These are phyloP conservation scores for Xerophyta viscosa DNA, from an alignment of 106 monocot species.

Conservation along the genomic window DNA sequence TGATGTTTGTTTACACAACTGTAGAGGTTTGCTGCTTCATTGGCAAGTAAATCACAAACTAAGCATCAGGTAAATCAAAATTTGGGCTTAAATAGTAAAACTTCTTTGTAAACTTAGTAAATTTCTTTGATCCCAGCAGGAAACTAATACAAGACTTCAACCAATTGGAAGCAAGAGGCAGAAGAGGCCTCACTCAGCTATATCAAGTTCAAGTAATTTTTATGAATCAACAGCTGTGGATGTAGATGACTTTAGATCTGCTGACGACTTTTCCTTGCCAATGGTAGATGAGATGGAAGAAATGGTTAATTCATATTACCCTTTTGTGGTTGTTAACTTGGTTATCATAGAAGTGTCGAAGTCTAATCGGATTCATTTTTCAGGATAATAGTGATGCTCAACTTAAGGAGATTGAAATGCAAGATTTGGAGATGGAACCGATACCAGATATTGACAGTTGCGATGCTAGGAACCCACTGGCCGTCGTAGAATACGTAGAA, in stretches of 20 bases:
- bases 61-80: constrained; percentile 30
- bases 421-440: constrained; percentile 36
- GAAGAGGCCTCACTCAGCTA: constrained; percentile 14
- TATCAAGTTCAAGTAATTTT: not conserved
- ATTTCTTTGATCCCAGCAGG: constrained; percentile 4
- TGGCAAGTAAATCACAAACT: constrained; percentile 40
- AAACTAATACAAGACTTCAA: constrained; percentile 7
- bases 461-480: constrained; percentile 64
- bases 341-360: too few relatives aligned
- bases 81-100: not conserved
- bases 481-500: constrained; percentile 59
- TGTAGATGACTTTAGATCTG: constrained; percentile 27
- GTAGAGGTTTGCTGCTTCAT: constrained; percentile 64
- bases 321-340: not conserved
- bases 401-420: constrained; percentile 68
- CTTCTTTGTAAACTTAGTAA: not conserved
- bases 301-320: too few relatives aligned
- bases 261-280: constrained; percentile 34
- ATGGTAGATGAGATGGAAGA: constrained; percentile 59
- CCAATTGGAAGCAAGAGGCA: constrained; percentile 34
- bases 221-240: constrained; percentile 22
- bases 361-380: not conserved
- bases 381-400: constrained; percentile 29
- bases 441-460: constrained; percentile 50
- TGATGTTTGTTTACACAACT: constrained; percentile 12